These are phyloP conservation scores for Priceomyces carsonii DNA, from an alignment of 805 yeast genomes.

Conservation along the genomic window DNA sequence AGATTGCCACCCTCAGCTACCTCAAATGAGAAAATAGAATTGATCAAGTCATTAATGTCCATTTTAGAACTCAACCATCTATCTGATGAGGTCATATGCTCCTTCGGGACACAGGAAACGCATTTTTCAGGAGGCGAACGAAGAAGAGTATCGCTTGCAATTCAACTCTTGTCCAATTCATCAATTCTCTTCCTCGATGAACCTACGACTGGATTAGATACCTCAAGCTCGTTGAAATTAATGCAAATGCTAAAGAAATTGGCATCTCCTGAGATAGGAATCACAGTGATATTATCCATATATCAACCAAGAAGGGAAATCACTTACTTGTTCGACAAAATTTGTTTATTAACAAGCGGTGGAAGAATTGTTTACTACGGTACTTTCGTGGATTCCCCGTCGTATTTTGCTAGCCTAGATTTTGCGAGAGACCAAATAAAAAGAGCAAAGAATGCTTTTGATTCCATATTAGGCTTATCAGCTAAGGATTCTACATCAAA, in stretches of 20 bases:
- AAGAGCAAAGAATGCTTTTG: slow-evolving; percentile 20
- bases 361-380: slow-evolving; percentile 54
- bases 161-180: slow-evolving; percentile 76
- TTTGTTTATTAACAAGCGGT: slow-evolving; percentile 63
- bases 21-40: slow-evolving; percentile 39
- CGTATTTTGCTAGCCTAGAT: slow-evolving; percentile 44
- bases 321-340: slow-evolving; percentile 62
- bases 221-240: slow-evolving; percentile 68
- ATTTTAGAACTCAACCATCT: slow-evolving; percentile 70
- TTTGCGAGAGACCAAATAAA: slow-evolving; percentile 9
- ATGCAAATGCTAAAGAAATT: slow-evolving; percentile 58
- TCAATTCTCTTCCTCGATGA: slow-evolving; percentile 78
- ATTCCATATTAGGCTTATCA: slow-evolving; percentile 36
- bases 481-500: slow-evolving; percentile 34
- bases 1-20: slow-evolving; percentile 53
- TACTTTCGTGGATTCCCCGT: slow-evolving; percentile 41
- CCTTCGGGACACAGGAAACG: slow-evolving; percentile 41
- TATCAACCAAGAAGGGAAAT: slow-evolving; percentile 88
- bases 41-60: slow-evolving; percentile 61
- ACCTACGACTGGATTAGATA: slow-evolving; percentile 86
- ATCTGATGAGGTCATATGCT: slow-evolving; percentile 57
- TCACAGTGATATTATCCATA: slow-evolving; percentile 72
- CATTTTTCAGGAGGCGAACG: slow-evolving; percentile 87
- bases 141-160: slow-evolving; percentile 72
- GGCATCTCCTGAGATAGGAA: slow-evolving; percentile 51